A percentile compares a stretch with the other conserved stretches of the same genome.
Evolutionary conservation across 2,329 filamentous ascomycete species (phyloP).

Genomic region (Apiospora koreana): DNA sequence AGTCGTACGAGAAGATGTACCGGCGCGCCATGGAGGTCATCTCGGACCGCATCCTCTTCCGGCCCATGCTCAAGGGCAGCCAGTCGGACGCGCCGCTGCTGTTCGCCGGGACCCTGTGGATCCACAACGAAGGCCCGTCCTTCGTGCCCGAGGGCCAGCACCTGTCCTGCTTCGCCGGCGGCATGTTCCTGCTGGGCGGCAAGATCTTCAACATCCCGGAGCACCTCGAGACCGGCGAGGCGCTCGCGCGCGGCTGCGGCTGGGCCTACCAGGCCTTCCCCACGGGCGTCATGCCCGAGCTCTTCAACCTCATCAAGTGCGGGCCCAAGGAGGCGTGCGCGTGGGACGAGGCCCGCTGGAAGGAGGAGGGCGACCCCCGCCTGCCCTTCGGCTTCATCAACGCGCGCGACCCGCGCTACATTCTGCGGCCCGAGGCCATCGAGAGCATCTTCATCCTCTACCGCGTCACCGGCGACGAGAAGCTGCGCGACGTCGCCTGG

Average conservation of each 20-base stretch:
- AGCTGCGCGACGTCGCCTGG: constrained; percentile 26
- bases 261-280: constrained; percentile 59
- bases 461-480: constrained; percentile 23
- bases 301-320: constrained; percentile 32
- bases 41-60: constrained; percentile 66
- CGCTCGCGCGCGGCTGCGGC: constrained; percentile 55
- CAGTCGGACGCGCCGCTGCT: constrained; percentile 55
- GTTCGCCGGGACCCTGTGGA: constrained; percentile 35
- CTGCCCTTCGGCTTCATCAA: constrained; percentile 27
- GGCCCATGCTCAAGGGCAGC: constrained; percentile 63
- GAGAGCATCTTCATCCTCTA: constrained; percentile 32
- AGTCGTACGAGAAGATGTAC: constrained; percentile 67
- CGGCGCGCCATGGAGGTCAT: constrained; percentile 59
- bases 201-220: constrained; percentile 45
- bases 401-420: constrained; percentile 26
- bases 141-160: constrained; percentile 34
- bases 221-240: constrained; percentile 48
- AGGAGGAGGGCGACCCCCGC: constrained; percentile 4
- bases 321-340: background rate
- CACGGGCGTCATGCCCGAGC: constrained; percentile 61
- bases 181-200: constrained; percentile 48
- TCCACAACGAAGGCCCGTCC: background rate
- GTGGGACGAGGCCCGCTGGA: constrained; percentile 8
- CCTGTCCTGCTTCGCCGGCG: constrained; percentile 49
- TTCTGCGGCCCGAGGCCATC: constrained; percentile 32